A percentile compares a stretch with the other conserved stretches of the same genome.
Conservation (phyloP, 1,284 basidiomycete species). For the Sanguinoderma infundibulare region DNA sequence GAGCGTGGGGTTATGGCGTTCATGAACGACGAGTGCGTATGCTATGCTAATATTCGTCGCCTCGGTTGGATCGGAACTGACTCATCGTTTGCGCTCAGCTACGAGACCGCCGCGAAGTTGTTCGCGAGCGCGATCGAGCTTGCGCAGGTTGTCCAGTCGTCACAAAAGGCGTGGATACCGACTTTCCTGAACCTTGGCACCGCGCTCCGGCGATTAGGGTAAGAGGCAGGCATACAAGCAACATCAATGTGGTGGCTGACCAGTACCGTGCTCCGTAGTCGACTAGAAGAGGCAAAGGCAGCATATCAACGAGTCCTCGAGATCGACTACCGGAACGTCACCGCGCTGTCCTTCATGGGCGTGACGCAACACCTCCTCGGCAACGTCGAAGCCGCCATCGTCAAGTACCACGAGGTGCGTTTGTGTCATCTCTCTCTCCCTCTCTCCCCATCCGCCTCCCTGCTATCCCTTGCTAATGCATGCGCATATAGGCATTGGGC, state of each 20-base stretch:
- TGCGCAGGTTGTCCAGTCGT: constrained; percentile 83
- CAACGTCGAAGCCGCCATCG: constrained; percentile 78
- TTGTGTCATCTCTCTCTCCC: neutral
- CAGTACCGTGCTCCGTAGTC: constrained; percentile 45
- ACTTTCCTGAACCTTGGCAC: constrained; percentile 93
- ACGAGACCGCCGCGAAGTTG: constrained; percentile 67
- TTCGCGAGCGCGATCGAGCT: constrained; percentile 77
- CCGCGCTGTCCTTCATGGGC: constrained; percentile 83
- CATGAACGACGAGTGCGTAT: constrained; percentile 79
- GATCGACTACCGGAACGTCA: constrained; percentile 79
- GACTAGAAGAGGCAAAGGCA: constrained; percentile 68
- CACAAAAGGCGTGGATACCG: constrained; percentile 82
- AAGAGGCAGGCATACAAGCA: constrained; percentile 30
- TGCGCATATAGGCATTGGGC: constrained; percentile 66
- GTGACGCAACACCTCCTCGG: constrained; percentile 81
- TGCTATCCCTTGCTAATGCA: no score
- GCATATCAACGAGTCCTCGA: constrained; percentile 80
- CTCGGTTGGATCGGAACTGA: neutral
- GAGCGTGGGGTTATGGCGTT: constrained; percentile 94
- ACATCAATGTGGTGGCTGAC: neutral
- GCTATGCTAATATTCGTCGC: neutral
- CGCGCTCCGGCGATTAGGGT: constrained; percentile 81
- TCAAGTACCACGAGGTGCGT: constrained; percentile 86
- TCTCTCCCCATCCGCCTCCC: neutral
- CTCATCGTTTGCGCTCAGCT: constrained; percentile 49